A percentile compares a stretch with the other conserved stretches of the same genome.
Conservation (phyloP, 768 basidiomycete species). For the Tricholoma sp. region DNA sequence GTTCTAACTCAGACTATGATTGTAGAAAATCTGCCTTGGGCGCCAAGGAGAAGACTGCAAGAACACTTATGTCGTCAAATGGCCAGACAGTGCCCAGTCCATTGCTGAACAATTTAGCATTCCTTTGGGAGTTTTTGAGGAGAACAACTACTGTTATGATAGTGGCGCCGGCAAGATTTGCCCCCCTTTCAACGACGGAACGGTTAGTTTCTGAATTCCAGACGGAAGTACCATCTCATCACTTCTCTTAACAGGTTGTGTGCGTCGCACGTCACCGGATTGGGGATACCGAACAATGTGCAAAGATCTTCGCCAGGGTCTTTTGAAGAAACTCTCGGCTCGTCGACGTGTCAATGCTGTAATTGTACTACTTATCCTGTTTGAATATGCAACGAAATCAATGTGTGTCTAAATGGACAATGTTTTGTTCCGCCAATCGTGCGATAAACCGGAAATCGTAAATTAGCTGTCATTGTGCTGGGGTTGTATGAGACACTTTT, state of each 20-base stretch:
- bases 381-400: neutral
- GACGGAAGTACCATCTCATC: neutral
- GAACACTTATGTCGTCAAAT: neutral
- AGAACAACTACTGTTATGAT: neutral
- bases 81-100: neutral
- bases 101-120: neutral
- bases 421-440: too few species aligned
- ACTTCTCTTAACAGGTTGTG: neutral
- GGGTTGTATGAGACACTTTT: too few species aligned
- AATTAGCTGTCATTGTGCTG: too few species aligned
- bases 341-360: neutral
- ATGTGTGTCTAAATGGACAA: neutral
- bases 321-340: neutral
- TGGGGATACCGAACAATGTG: neutral
- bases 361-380: neutral
- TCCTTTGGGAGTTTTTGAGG: neutral
- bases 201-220: neutral
- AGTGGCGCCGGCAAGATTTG: neutral
- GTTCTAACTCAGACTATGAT: neutral
- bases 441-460: too few species aligned
- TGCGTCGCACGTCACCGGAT: neutral
- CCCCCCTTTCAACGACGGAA: neutral
- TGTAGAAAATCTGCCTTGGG: neutral
- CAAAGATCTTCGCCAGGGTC: neutral
- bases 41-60: neutral